These are phyloP conservation scores for Barbarea vulgaris DNA, from an alignment of 345 rosid species.

Conservation along the genomic window DNA sequence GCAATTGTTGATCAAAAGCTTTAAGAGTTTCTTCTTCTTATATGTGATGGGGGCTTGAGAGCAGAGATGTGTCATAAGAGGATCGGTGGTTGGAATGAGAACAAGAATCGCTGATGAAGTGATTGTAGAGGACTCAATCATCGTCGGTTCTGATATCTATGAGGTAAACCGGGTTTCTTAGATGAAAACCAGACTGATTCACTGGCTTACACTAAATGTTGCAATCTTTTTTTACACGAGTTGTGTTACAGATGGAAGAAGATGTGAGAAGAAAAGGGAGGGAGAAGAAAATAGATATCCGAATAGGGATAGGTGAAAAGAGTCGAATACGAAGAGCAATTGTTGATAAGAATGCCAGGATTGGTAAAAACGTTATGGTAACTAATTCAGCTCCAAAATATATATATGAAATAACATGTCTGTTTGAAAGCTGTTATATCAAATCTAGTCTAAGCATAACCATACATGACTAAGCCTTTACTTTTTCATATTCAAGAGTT, in stretches of 20 bases:
- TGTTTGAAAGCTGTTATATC: background rate
- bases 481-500: background rate
- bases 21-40: background rate
- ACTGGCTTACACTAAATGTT: background rate
- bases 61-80: slow-evolving; percentile 75
- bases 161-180: slow-evolving; percentile 50
- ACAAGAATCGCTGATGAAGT: slow-evolving; percentile 65
- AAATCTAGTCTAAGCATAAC: background rate
- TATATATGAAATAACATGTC: background rate
- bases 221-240: background rate
- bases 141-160: slow-evolving; percentile 76
- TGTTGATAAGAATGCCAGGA: slow-evolving; percentile 79
- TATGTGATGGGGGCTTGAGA: slow-evolving; percentile 31
- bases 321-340: slow-evolving; percentile 63
- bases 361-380: slow-evolving; percentile 66
- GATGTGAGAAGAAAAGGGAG: slow-evolving; percentile 26
- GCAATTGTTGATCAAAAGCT: slow-evolving; percentile 6
- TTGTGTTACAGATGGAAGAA: slow-evolving; percentile 32
- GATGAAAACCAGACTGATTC: background rate
- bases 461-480: background rate
- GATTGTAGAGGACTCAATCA: slow-evolving; percentile 67
- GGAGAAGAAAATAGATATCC: slow-evolving; percentile 41
- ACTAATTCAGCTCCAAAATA: background rate
- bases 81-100: slow-evolving; percentile 81
- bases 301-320: slow-evolving; percentile 67